These are phyloP conservation scores for Pharnaceum exiguum DNA, from an alignment of 148 eudicot genomes.

Conservation along the genomic window DNA sequence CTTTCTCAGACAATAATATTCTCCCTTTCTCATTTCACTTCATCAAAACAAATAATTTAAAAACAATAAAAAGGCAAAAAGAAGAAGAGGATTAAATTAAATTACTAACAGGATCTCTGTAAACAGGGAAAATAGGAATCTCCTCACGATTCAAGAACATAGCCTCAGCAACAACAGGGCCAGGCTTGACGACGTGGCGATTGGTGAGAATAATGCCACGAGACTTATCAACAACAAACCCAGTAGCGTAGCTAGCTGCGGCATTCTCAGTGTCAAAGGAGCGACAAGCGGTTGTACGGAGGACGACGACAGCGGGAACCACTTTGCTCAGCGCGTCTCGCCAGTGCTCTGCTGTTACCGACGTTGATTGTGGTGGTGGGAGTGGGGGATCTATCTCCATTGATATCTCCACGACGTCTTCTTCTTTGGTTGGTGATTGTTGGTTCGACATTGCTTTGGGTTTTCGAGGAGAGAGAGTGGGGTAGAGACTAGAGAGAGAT, in stretches of 20 bases:
- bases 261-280: constrained; percentile 92
- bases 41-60: background rate
- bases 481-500: background rate
- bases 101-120: constrained; percentile 86
- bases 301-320: constrained; percentile 91
- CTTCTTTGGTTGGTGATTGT: constrained; percentile 35
- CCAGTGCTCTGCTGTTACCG: constrained; percentile 90
- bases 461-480: constrained; percentile 1
- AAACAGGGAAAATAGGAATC: constrained; percentile 77
- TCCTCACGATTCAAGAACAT: constrained; percentile 95
- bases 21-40: too few relatives aligned
- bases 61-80: constrained; percentile 2
- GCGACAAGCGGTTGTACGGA: constrained; percentile 81
- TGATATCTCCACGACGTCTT: constrained; percentile 59
- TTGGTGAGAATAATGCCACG: constrained; percentile 90
- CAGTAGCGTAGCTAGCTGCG: constrained; percentile 84
- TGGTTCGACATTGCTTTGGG: too few relatives aligned
- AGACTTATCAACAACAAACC: constrained; percentile 82
- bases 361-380: constrained; percentile 37
- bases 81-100: background rate
- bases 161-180: constrained; percentile 98
- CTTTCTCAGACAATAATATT: too few relatives aligned
- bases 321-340: constrained; percentile 71
- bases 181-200: constrained; percentile 95
- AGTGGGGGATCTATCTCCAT: constrained; percentile 81